Base-by-base conservation (phyloP, 2,329 filamentous ascomycete species). In the Aspergillus arachidicola region DNA sequence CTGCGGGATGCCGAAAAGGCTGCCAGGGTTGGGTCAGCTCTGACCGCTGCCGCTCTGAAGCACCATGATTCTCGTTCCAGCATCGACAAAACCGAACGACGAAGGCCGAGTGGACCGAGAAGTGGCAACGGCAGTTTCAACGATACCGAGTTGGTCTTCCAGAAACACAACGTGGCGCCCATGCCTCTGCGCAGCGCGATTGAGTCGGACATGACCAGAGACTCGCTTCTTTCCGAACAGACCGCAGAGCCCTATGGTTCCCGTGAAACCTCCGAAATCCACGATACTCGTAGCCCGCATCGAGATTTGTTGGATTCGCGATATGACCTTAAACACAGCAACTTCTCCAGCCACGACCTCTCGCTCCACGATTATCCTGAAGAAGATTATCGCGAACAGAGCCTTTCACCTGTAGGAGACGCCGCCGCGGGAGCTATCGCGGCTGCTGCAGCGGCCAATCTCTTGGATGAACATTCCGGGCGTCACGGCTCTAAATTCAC, bases 131-230 rank as follows among this genome's bases (percentile, higher is more conserved):
- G 82, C 54, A 88, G 78, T 71, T 74, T 85, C 59, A 76, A 85
- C 32, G 86, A 88, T 63, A 87, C 81, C 3, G 85, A 87, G 59
- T 80, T 85, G 43, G 74, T 80, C 21, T 82, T 83, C 68, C 73
- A 86, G 63, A 82, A 77, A 67, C 84, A 87, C 58, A 82, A 88
- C 56, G 86, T 91, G 16, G 90, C 93, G 7, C 92, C 92, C 6
- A 93, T 97, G 90, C 94, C 94, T 3, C 84, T 97, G 66, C 90
- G 91, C 77, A 97, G 94, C 77, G 92, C 93, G 61, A 87, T 96
- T 62, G 87, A 91, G 48, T 96, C 94, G 0, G 94, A 97, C 58
- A 79, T 97, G 60, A 98, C 94, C 0, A 86, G 94, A 69, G 91
- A 91, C 19, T 97, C 94, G 0, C 92, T 98, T 59, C 80, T 95